These are phyloP conservation scores for Candida lessepsii DNA, from an alignment of 805 yeast genomes.

Conservation along the genomic window DNA sequence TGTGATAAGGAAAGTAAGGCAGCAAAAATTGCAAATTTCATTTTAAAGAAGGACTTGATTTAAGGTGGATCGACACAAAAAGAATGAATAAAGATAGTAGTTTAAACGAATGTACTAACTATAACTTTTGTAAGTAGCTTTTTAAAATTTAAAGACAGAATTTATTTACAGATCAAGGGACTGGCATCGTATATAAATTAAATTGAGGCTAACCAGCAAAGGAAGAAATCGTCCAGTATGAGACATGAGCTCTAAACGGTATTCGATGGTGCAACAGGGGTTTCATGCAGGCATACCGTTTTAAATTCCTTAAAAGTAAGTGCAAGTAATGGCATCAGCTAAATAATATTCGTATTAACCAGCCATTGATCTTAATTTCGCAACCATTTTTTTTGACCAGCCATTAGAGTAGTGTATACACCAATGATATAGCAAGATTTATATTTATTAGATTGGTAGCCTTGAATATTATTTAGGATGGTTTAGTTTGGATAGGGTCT, in stretches of 20 bases:
- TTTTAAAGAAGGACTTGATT: conserved; percentile 9
- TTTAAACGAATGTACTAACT: conserved; percentile 4
- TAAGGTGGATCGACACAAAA: not conserved
- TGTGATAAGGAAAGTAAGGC: conserved; percentile 19
- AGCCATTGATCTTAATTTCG: conserved; percentile 6
- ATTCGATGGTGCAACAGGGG: conserved; percentile 1
- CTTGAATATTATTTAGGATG: conserved; percentile 2
- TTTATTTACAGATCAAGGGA: conserved; percentile 1
- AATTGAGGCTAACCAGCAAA: conserved; percentile 4
- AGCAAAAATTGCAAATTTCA: conserved; percentile 16
- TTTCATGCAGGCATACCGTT: conserved; percentile 4
- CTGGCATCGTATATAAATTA: conserved; percentile 3
- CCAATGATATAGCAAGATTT: conserved; percentile 1
- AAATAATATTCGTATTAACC: conserved; percentile 1
- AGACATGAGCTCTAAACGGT: no score
- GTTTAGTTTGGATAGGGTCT: not conserved
- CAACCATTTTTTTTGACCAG: conserved; percentile 4
- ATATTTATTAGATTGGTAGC: conserved; percentile 5
- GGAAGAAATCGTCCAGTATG: not conserved
- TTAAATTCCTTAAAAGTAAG: not conserved
- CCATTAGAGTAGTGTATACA: not conserved
- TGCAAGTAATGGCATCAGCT: not conserved
- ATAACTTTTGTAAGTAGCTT: conserved; percentile 1
- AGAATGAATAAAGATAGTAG: conserved; percentile 4
- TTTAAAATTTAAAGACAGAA: conserved; percentile 3